Evolutionary conservation across 345 rosid genomes (phyloP).

Genomic region (Eutrema heterophyllum): DNA sequence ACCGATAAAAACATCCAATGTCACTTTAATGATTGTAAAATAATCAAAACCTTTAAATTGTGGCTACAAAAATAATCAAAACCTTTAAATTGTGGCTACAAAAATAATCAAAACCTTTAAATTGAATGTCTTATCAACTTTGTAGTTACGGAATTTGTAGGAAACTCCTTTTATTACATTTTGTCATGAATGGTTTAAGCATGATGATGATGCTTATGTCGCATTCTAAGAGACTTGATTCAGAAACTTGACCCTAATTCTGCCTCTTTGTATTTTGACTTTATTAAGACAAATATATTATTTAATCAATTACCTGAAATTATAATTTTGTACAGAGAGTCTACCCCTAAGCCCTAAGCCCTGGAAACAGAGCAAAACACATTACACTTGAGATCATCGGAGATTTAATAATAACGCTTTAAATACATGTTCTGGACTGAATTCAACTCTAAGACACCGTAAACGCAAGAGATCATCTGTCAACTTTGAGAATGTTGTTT

Average conservation of each 20-base stretch:
- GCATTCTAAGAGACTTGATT: not conserved
- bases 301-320: not conserved
- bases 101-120: too few species aligned
- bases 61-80: too few species aligned
- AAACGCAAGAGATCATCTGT: constrained; percentile 23
- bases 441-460: not conserved
- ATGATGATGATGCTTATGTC: not conserved
- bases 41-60: too few species aligned
- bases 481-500: constrained; percentile 75
- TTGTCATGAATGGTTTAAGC: not conserved
- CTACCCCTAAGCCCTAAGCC: not conserved
- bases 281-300: not conserved
- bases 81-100: too few species aligned
- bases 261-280: not conserved
- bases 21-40: too few species aligned
- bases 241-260: not conserved
- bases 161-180: not conserved
- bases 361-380: not conserved
- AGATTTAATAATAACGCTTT: not conserved
- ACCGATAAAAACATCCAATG: too few species aligned
- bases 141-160: not conserved
- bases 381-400: not conserved
- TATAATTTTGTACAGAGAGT: constrained; percentile 9
- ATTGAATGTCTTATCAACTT: not conserved
- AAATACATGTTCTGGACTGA: not conserved